Evolutionary conservation across 2,329 filamentous ascomycete species (phyloP).

Genomic region (Aspergillus costaricaensis): DNA sequence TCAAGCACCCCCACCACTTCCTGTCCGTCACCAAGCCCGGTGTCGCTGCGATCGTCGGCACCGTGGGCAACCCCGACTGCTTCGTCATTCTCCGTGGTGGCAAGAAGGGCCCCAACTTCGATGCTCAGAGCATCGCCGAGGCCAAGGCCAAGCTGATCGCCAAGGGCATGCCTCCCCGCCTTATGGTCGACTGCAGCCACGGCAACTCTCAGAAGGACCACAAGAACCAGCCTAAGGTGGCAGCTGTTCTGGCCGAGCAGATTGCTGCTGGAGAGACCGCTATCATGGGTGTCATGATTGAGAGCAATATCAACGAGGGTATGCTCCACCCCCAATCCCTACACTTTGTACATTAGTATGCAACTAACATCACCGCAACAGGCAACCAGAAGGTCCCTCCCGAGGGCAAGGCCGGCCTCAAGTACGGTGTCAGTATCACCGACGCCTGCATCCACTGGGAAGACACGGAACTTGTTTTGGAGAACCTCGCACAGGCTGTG

Average conservation of each 20-base stretch:
- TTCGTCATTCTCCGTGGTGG: slow-evolving; percentile 95
- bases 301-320: slow-evolving; percentile 96
- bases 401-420: slow-evolving; percentile 79
- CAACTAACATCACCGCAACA: slow-evolving; percentile 22
- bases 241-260: slow-evolving; percentile 77
- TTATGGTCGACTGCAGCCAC: slow-evolving; percentile 99
- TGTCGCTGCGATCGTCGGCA: slow-evolving; percentile 91
- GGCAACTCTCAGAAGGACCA: slow-evolving; percentile 96
- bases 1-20: slow-evolving; percentile 92
- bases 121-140: slow-evolving; percentile 77
- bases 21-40: slow-evolving; percentile 96
- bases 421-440: slow-evolving; percentile 95
- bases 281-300: slow-evolving; percentile 98
- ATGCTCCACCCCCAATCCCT: slow-evolving; percentile 29
- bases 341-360: neutral
- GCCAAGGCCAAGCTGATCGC: slow-evolving; percentile 77
- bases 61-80: slow-evolving; percentile 92
- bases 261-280: slow-evolving; percentile 78
- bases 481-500: slow-evolving; percentile 76
- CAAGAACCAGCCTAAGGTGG: slow-evolving; percentile 95
- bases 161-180: slow-evolving; percentile 70
- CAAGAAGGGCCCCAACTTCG: slow-evolving; percentile 91
- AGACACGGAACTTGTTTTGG: slow-evolving; percentile 78
- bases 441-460: slow-evolving; percentile 97
- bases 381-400: slow-evolving; percentile 86